These are phyloP conservation scores for Yarrowia sp. DNA, from an alignment of 805 yeast species.

Conservation along the genomic window DNA sequence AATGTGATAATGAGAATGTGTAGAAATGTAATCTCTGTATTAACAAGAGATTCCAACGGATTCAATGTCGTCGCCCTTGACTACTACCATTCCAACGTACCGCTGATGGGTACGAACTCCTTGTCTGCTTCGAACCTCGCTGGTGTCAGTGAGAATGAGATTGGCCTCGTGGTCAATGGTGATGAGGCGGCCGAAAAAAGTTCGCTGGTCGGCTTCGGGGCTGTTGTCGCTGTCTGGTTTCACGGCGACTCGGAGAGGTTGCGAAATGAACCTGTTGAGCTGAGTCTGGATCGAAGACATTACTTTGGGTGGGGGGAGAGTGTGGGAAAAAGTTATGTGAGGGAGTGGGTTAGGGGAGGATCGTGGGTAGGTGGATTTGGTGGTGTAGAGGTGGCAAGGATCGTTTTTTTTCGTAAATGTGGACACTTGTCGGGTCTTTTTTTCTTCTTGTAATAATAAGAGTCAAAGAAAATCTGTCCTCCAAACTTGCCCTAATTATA, in stretches of 20 bases:
- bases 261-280: conserved; percentile 28
- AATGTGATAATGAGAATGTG: not conserved
- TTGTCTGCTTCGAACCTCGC: conserved; percentile 35
- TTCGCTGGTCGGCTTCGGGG: conserved; percentile 35
- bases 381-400: not conserved
- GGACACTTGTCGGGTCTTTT: no score
- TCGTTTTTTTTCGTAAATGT: no score
- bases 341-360: conserved; percentile 7
- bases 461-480: no score
- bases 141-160: conserved; percentile 36
- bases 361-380: not conserved
- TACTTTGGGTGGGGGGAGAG: conserved; percentile 1
- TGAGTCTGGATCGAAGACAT: conserved; percentile 26
- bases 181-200: conserved; percentile 37
- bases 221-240: conserved; percentile 6
- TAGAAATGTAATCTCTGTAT: not conserved
- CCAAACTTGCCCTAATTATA: no score
- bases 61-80: conserved; percentile 35
- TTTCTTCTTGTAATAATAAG: no score
- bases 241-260: conserved; percentile 32
- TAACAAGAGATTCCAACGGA: conserved; percentile 31
- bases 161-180: conserved; percentile 36
- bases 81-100: conserved; percentile 38
- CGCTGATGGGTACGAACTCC: conserved; percentile 30
- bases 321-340: not conserved